A percentile compares a stretch with the other conserved stretches of the same genome.
These are phyloP conservation scores for Alternaria brassicicola DNA, from an alignment of 2,329 filamentous ascomycete genomes.

Conservation along the genomic window DNA sequence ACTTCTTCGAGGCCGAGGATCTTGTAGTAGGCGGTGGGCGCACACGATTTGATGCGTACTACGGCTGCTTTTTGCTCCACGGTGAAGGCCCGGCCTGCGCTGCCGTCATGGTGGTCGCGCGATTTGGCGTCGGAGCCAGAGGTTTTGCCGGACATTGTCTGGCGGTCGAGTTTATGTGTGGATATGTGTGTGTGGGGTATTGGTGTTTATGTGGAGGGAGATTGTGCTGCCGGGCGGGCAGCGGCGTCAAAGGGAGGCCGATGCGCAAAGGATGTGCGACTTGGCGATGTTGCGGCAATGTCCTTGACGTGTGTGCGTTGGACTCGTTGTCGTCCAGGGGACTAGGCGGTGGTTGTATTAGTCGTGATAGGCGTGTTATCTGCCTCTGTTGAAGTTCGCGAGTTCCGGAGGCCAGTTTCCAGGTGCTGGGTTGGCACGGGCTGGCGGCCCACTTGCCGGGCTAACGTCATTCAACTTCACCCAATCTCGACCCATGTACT, in stretches of 20 bases:
- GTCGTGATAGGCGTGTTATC: constrained; percentile 19
- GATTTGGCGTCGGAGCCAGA: constrained; percentile 52
- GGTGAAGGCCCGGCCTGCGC: constrained; percentile 79
- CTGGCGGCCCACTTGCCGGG: constrained; percentile 16
- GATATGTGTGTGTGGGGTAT: constrained; percentile 8
- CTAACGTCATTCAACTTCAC: constrained; percentile 36
- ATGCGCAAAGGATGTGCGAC: constrained; percentile 12
- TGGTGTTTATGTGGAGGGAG: constrained; percentile 1
- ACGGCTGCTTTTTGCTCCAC: constrained; percentile 91
- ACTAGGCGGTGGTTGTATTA: neutral
- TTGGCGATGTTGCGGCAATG: neutral
- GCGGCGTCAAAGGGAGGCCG: constrained; percentile 9
- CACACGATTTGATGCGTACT: constrained; percentile 82
- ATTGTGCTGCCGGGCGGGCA: constrained; percentile 15
- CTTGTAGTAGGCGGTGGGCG: constrained; percentile 90
- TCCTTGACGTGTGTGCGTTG: neutral
- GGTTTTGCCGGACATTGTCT: constrained; percentile 50
- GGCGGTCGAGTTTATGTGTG: constrained; percentile 21
- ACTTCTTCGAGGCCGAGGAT: constrained; percentile 77
- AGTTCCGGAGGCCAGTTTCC: constrained; percentile 36
- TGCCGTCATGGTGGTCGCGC: constrained; percentile 76
- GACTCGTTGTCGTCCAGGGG: neutral
- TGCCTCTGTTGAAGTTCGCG: constrained; percentile 24
- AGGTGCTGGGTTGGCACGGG: constrained; percentile 32
- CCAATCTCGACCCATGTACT: constrained; percentile 16